phyloP scores from a whole-genome alignment of 371 early-diverging fungal genomes.

The Rhizopus delemar region DNA sequence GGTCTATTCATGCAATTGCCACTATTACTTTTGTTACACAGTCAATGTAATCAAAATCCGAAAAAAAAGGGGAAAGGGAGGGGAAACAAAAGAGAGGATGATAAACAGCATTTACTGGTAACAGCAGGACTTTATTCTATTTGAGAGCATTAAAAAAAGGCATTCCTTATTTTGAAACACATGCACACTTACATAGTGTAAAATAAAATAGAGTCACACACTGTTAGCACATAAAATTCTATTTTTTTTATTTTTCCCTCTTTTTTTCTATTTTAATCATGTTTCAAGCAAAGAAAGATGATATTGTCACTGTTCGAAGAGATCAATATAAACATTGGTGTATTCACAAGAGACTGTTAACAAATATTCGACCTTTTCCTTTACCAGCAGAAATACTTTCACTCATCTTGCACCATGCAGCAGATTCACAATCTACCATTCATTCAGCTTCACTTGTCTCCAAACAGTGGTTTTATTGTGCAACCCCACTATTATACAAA shows the following conservation, averaged over 20 bases:
- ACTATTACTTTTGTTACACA: too few species aligned
- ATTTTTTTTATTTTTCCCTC: background rate
- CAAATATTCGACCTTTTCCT: slow-evolving; percentile 9
- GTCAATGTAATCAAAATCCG: too few species aligned
- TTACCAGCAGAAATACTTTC: slow-evolving; percentile 54
- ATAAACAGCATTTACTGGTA: too few species aligned
- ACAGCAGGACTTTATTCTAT: too few species aligned
- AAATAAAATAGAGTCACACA: background rate
- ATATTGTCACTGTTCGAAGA: slow-evolving; percentile 16
- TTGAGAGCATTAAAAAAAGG: too few species aligned
- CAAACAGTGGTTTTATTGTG: slow-evolving; percentile 58
- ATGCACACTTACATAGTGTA: background rate
- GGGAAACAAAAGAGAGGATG: too few species aligned
- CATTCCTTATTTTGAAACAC: background rate
- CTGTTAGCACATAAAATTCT: background rate
- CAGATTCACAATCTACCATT: slow-evolving; percentile 38
- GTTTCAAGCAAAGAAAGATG: background rate
- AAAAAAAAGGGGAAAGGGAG: too few species aligned
- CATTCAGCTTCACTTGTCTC: slow-evolving; percentile 50
- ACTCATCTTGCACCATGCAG: slow-evolving; percentile 44
- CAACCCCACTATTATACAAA: slow-evolving; percentile 53
- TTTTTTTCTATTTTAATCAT: background rate
- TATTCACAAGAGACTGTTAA: slow-evolving; percentile 1
- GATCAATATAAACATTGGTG: slow-evolving; percentile 17
- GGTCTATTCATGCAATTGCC: too few species aligned